These are phyloP conservation scores for Circinella minor DNA, from an alignment of 371 early-diverging fungal genomes.

Conservation along the genomic window DNA sequence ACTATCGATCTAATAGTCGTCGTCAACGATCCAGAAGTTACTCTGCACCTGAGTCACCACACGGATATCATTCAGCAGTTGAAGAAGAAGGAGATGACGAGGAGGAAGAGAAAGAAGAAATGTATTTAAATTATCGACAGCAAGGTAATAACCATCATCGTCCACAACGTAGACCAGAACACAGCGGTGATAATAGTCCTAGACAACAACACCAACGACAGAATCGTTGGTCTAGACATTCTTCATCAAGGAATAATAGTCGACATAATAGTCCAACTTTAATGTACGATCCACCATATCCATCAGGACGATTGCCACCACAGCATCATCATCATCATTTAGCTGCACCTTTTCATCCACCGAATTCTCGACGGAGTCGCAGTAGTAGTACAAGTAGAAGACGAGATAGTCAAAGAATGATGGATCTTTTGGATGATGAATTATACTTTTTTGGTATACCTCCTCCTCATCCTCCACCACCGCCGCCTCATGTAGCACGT, in stretches of 20 bases:
- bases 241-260: background rate
- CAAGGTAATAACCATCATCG: background rate
- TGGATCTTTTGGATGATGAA: background rate
- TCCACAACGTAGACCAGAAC: background rate
- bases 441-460: background rate
- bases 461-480: background rate
- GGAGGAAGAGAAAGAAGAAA: no score
- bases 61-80: slow-evolving; percentile 6
- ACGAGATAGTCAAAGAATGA: slow-evolving; percentile 6
- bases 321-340: background rate
- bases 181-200: background rate
- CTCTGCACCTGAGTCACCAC: slow-evolving; percentile 11
- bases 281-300: slow-evolving; percentile 5
- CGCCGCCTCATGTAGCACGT: background rate
- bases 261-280: background rate
- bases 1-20: background rate
- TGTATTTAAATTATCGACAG: background rate
- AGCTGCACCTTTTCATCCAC: background rate
- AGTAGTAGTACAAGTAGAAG: background rate
- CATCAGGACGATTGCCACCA: background rate
- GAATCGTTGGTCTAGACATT: background rate
- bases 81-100: slow-evolving; percentile 2
- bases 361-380: background rate
- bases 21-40: slow-evolving; percentile 11
- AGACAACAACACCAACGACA: background rate